phyloP scores from a whole-genome alignment of 352 stramenopile species.

The Achlya hypogyna region DNA sequence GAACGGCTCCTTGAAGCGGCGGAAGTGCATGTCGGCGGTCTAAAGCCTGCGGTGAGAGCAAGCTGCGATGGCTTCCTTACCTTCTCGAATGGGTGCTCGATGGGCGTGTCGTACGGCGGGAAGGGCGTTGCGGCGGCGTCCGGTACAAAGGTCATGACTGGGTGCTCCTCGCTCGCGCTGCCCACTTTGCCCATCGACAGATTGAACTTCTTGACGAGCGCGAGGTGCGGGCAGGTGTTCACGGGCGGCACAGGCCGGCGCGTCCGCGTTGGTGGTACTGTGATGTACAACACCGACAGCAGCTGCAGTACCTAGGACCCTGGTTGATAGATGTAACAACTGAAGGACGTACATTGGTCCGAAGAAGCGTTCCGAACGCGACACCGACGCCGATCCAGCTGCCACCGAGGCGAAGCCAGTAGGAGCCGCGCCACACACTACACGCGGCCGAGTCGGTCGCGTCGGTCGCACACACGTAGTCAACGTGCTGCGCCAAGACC shows the following conservation, averaged over 20 bases:
- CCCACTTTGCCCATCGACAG: constrained; percentile 15
- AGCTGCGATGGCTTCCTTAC: background rate
- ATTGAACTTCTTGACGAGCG: background rate
- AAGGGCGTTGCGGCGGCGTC: background rate
- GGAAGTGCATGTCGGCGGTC: constrained; percentile 52
- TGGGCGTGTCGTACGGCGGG: background rate
- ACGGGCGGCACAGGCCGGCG: background rate
- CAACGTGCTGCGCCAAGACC: background rate
- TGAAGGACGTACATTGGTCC: constrained; percentile 11
- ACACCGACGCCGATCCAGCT: constrained; percentile 8
- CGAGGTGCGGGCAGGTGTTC: background rate
- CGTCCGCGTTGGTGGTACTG: background rate
- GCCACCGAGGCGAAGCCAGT: background rate
- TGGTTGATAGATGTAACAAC: background rate
- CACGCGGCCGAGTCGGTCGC: background rate
- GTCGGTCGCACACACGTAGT: background rate
- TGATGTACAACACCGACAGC: constrained; percentile 13
- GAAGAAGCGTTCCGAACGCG: constrained; percentile 1
- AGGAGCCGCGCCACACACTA: background rate
- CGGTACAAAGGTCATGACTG: constrained; percentile 13
- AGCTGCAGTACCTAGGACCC: constrained; percentile 4
- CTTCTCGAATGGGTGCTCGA: constrained; percentile 8
- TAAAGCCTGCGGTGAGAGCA: background rate
- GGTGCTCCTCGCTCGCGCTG: constrained; percentile 8
- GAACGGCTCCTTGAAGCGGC: constrained; percentile 70